Evolutionary conservation across 345 rosid species (phyloP).

Genomic region (Camelina hispida): DNA sequence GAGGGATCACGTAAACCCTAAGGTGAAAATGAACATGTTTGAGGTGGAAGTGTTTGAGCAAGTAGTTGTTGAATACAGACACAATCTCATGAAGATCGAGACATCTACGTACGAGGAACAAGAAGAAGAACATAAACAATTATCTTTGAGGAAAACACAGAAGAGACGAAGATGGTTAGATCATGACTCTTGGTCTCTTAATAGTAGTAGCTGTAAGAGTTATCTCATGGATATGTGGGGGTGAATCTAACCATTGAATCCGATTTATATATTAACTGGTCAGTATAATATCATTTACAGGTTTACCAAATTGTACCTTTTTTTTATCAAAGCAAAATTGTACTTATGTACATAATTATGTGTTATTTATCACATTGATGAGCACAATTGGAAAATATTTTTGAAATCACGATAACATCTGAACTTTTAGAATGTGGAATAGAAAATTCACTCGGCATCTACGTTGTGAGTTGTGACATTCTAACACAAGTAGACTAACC

Average conservation of each 20-base stretch:
- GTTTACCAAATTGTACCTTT: neutral
- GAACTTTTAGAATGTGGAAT: neutral
- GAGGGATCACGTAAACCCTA: conserved; percentile 65
- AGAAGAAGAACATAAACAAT: conserved; percentile 13
- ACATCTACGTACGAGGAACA: conserved; percentile 28
- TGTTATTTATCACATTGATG: too few species aligned
- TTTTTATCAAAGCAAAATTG: too few species aligned
- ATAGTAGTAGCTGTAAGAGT: conserved; percentile 57
- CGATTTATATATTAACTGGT: neutral
- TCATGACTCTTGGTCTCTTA: conserved; percentile 44
- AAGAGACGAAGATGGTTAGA: conserved; percentile 33
- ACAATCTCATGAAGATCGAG: conserved; percentile 54
- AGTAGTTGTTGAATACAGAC: conserved; percentile 69
- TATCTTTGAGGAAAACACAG: conserved; percentile 32
- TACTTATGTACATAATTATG: neutral
- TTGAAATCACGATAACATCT: neutral
- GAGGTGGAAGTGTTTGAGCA: conserved; percentile 81
- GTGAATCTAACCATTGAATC: conserved; percentile 48
- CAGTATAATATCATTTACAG: neutral
- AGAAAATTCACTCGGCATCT: neutral
- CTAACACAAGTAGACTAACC: neutral
- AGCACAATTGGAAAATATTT: neutral
- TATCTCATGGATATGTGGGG: conserved; percentile 76
- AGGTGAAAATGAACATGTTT: conserved; percentile 74
- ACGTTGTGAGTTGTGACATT: neutral